A percentile compares a stretch with the other conserved stretches of the same genome.
These are phyloP conservation scores for Diaporthe citriasiana DNA, from an alignment of 2,329 filamentous ascomycete species.

Conservation along the genomic window DNA sequence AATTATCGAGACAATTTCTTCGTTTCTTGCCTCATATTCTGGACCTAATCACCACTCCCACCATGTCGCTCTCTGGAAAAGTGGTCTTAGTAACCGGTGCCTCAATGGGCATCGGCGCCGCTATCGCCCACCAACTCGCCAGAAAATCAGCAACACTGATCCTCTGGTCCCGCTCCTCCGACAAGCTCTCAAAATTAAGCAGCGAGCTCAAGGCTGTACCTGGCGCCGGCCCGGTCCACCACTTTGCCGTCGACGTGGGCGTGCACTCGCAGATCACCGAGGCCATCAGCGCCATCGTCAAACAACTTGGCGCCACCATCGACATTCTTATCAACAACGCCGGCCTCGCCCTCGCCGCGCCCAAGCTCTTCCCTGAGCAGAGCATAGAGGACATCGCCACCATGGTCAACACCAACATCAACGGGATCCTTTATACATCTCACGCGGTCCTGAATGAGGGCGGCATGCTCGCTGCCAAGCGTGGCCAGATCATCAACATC, in stretches of 20 bases:
- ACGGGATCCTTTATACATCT: slow-evolving; percentile 2
- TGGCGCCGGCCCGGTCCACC: not conserved
- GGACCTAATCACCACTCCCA: not conserved
- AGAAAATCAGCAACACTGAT: slow-evolving; percentile 8
- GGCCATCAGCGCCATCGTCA: slow-evolving; percentile 9
- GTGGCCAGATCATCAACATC: slow-evolving; percentile 15
- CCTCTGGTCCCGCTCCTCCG: not conserved
- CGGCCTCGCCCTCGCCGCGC: slow-evolving; percentile 11
- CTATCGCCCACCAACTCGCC: slow-evolving; percentile 9
- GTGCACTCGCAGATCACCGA: slow-evolving; percentile 12
- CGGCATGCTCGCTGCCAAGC: slow-evolving; percentile 4
- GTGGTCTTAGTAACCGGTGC: slow-evolving; percentile 8
- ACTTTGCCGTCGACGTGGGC: slow-evolving; percentile 20
- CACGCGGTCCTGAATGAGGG: slow-evolving; percentile 26
- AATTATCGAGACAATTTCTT: not conserved
- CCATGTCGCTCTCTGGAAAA: slow-evolving; percentile 2
- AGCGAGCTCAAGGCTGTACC: not conserved
- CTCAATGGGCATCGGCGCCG: slow-evolving; percentile 27
- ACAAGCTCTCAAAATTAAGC: slow-evolving; percentile 13
- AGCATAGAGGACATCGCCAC: slow-evolving; percentile 16
- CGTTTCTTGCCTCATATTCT: rapidly evolving
- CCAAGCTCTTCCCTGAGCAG: slow-evolving; percentile 25
- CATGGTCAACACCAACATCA: slow-evolving; percentile 22
- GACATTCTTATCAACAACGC: slow-evolving; percentile 37
- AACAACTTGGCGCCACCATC: not conserved